Percentiles rank a stretch among this genome's conserved stretches.
These are phyloP conservation scores for Pelagophyceae sp. DNA, from an alignment of 352 stramenopile genomes.

Conservation along the genomic window DNA sequence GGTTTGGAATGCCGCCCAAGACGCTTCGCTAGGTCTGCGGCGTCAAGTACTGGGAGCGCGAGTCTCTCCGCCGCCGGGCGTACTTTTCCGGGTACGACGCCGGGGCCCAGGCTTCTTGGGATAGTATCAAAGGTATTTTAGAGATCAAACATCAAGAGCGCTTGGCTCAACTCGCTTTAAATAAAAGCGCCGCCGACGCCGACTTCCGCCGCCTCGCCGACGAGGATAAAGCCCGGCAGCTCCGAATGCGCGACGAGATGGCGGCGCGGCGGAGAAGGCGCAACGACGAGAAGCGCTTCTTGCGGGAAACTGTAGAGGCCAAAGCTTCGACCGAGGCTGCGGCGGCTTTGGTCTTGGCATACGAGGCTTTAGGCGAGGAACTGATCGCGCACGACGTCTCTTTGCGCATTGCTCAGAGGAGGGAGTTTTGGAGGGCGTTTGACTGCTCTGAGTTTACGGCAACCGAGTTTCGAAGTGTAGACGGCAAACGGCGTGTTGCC, in stretches of 20 bases:
- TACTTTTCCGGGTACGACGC: constrained; percentile 27
- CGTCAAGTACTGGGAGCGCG: constrained; percentile 26
- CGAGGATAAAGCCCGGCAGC: constrained; percentile 18
- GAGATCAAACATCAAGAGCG: constrained; percentile 26
- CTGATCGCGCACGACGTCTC: neutral
- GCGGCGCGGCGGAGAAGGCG: constrained; percentile 9
- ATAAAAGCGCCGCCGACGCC: constrained; percentile 3
- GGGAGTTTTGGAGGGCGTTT: constrained; percentile 1
- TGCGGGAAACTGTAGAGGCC: constrained; percentile 11
- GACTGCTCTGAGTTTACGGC: neutral
- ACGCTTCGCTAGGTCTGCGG: too few relatives aligned
- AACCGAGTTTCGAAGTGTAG: too few relatives aligned
- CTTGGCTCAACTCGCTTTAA: constrained; percentile 16
- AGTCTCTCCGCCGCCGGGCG: constrained; percentile 8
- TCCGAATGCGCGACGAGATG: constrained; percentile 19
- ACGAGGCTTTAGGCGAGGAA: neutral
- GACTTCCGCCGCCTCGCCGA: constrained; percentile 4
- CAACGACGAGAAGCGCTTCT: neutral
- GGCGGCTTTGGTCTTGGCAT: neutral
- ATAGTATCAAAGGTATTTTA: constrained; percentile 22
- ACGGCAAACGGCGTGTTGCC: too few relatives aligned
- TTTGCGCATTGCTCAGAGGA: neutral
- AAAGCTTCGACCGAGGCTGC: constrained; percentile 8
- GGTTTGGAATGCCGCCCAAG: too few relatives aligned
- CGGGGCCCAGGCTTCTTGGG: constrained; percentile 20